Evolutionary conservation across 2,329 filamentous ascomycete species (phyloP).

Genomic region (Colletotrichum simmondsii): DNA sequence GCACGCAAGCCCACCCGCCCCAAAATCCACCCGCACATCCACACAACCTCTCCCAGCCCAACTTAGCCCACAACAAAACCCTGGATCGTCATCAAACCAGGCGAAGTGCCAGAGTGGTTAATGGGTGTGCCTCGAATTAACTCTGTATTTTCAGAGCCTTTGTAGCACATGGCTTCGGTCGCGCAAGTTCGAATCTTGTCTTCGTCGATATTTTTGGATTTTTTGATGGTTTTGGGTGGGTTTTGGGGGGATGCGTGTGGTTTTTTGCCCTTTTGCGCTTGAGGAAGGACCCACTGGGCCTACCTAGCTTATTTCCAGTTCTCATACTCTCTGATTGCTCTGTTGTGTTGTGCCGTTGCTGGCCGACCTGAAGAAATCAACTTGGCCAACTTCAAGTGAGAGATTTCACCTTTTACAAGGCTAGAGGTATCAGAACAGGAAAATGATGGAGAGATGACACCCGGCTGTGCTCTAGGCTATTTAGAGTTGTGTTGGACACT

Average conservation of each 20-base stretch:
- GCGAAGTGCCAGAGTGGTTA: conserved; percentile 11
- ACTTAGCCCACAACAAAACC: background rate
- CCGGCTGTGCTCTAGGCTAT: too few relatives aligned
- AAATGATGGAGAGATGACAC: too few relatives aligned
- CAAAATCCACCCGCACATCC: too few relatives aligned
- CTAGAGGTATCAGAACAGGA: too few relatives aligned
- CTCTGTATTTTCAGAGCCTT: background rate
- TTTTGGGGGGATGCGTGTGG: background rate
- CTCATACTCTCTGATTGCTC: too few relatives aligned
- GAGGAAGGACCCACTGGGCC: background rate
- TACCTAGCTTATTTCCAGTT: background rate
- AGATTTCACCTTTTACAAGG: too few relatives aligned
- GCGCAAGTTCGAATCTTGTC: conserved; percentile 15
- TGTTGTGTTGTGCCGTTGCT: background rate
- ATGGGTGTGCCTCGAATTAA: conserved; percentile 1
- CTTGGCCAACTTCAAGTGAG: too few relatives aligned
- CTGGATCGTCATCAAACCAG: background rate
- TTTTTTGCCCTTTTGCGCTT: background rate
- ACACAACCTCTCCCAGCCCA: background rate
- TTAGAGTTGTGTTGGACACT: too few relatives aligned
- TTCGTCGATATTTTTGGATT: background rate
- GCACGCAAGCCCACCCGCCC: background rate
- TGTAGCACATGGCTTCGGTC: conserved; percentile 7
- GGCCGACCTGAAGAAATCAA: background rate
- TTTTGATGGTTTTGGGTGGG: background rate